A percentile compares a stretch with the other conserved stretches of the same genome.
Evolutionary conservation across 2,329 filamentous ascomycete species (phyloP).

Genomic region (Arthroderma sp.): DNA sequence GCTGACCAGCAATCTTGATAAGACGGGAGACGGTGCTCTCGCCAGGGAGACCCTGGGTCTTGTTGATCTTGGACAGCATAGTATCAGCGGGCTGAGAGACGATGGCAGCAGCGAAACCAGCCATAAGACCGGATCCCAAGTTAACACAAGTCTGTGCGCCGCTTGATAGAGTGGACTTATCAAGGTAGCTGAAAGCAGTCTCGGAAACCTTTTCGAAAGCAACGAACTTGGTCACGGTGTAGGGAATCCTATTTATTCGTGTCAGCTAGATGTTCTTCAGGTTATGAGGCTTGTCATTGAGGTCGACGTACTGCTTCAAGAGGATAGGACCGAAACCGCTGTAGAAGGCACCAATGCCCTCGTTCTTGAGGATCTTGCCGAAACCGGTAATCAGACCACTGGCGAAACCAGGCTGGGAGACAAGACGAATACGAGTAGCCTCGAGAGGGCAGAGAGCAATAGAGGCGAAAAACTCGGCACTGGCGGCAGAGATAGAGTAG

Average conservation of each 20-base stretch:
- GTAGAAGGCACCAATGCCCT: slow-evolving; percentile 80
- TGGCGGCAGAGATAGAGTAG: slow-evolving; percentile 57
- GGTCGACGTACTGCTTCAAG: slow-evolving; percentile 59
- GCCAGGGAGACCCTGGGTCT: slow-evolving; percentile 76
- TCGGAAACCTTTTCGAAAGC: slow-evolving; percentile 83
- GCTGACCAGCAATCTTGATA: slow-evolving; percentile 79
- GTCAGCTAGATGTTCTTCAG: neutral
- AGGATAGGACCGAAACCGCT: slow-evolving; percentile 79
- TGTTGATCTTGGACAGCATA: slow-evolving; percentile 94
- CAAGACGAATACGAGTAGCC: slow-evolving; percentile 86
- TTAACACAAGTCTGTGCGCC: slow-evolving; percentile 67
- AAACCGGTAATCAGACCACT: slow-evolving; percentile 68
- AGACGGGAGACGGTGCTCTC: slow-evolving; percentile 70
- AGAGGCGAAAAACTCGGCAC: slow-evolving; percentile 52
- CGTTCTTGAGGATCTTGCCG: slow-evolving; percentile 67
- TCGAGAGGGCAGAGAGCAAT: slow-evolving; percentile 75
- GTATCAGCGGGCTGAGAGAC: slow-evolving; percentile 86
- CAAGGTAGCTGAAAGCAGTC: slow-evolving; percentile 53
- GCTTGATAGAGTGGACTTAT: slow-evolving; percentile 59
- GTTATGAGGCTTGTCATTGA: neutral
- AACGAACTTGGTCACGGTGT: slow-evolving; percentile 93
- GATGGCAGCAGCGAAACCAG: slow-evolving; percentile 74
- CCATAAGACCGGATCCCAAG: slow-evolving; percentile 72
- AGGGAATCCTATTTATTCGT: slow-evolving; percentile 54
- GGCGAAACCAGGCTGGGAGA: slow-evolving; percentile 77